Conservation (phyloP, 1,284 basidiomycete genomes). For the Cryptococcus sp. region DNA sequence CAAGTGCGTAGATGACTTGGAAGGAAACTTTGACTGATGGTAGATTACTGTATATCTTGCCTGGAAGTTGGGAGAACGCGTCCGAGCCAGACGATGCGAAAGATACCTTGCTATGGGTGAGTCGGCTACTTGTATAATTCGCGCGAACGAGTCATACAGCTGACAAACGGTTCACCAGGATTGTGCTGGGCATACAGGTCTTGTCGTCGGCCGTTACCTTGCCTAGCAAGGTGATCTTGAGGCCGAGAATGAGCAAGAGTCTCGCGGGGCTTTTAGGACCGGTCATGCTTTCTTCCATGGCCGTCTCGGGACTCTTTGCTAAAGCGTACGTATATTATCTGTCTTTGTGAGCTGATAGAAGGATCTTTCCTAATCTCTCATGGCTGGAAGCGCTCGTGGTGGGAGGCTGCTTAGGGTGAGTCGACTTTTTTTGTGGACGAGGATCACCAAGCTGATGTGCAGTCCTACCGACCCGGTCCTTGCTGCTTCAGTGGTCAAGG, state of each 20-base stretch:
- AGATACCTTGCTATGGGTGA: constrained; percentile 17
- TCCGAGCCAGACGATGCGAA: constrained; percentile 15
- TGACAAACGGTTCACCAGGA: constrained; percentile 16
- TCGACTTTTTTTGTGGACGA: neutral
- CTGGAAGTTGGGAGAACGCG: constrained; percentile 17
- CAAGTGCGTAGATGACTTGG: no score
- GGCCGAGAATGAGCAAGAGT: constrained; percentile 9
- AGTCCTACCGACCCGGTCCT: constrained; percentile 25
- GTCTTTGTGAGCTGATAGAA: neutral
- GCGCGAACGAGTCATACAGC: no score
- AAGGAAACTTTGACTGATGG: neutral
- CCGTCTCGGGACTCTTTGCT: constrained; percentile 11
- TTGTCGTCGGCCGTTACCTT: constrained; percentile 17
- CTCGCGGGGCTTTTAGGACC: constrained; percentile 15
- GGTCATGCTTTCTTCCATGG: constrained; percentile 15
- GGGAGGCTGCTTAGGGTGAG: constrained; percentile 19
- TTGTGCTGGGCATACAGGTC: constrained; percentile 24
- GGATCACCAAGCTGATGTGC: neutral
- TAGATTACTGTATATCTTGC: constrained; percentile 14
- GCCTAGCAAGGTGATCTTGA: constrained; percentile 11
- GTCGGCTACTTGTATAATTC: constrained; percentile 1
- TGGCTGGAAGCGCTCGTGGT: constrained; percentile 21
- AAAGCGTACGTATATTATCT: constrained; percentile 14
- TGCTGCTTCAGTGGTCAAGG: constrained; percentile 25
- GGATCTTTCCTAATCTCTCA: constrained; percentile 12